These are phyloP conservation scores for Coemansia sp. DNA, from an alignment of 192 early-diverging fungal genomes.

Conservation along the genomic window DNA sequence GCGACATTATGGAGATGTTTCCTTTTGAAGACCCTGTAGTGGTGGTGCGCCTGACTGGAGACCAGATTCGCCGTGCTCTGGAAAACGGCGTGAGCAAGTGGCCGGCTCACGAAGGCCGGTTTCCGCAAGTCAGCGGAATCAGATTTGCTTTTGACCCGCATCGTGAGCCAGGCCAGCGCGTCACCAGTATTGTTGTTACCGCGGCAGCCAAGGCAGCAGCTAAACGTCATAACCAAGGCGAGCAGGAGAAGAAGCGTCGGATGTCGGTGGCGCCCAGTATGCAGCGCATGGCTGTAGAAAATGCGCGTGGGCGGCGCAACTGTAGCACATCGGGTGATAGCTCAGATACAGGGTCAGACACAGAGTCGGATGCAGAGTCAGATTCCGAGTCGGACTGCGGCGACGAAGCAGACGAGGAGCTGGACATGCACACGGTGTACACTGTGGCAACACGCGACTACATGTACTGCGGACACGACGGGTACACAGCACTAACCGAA, in stretches of 20 bases:
- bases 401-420: constrained; percentile 41
- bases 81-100: constrained; percentile 67
- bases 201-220: constrained; percentile 35
- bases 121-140: constrained; percentile 67
- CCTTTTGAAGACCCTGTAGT: constrained; percentile 71
- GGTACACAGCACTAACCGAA: constrained; percentile 53
- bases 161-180: constrained; percentile 52
- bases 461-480: constrained; percentile 65
- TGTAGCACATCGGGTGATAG: constrained; percentile 14
- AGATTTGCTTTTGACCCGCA: constrained; percentile 60
- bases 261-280: constrained; percentile 8
- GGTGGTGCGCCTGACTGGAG: constrained; percentile 62
- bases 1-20: constrained; percentile 66
- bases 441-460: constrained; percentile 62
- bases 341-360: background rate
- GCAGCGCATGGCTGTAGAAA: constrained; percentile 26
- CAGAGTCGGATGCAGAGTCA: constrained; percentile 12
- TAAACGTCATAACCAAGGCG: background rate
- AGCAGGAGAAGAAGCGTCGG: background rate
- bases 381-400: constrained; percentile 35
- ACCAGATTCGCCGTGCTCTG: constrained; percentile 61
- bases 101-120: constrained; percentile 69
- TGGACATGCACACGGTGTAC: constrained; percentile 57
- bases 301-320: constrained; percentile 11
- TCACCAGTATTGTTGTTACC: constrained; percentile 52